Percentiles rank a stretch among this genome's conserved stretches.
Conservation (phyloP, 2,329 filamentous ascomycete genomes). For the Fusarium ambrosium region DNA sequence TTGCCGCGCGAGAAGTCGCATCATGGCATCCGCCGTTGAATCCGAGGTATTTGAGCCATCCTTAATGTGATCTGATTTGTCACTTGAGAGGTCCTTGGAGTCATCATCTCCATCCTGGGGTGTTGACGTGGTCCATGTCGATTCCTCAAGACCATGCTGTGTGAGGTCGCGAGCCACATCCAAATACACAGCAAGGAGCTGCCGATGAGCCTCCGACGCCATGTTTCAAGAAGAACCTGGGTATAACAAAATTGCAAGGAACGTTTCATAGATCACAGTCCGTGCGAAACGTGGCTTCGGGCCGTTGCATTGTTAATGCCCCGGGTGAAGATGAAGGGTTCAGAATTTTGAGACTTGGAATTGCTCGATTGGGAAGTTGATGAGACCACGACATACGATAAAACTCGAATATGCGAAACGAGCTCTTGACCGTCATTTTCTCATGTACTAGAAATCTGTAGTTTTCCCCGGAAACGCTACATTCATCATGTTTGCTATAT, state of each 20-base stretch:
- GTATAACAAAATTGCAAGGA: background rate
- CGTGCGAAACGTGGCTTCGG: background rate
- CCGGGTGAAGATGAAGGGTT: background rate
- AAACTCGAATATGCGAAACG: background rate
- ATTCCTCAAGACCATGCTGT: background rate
- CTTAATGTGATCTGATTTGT: background rate
- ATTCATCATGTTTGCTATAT: slow-evolving; percentile 3
- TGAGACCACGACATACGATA: slow-evolving; percentile 5
- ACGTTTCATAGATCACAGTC: background rate
- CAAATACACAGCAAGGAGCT: slow-evolving; percentile 45
- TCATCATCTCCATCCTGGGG: background rate
- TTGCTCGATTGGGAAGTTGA: slow-evolving; percentile 11
- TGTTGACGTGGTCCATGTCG: background rate
- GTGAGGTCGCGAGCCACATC: slow-evolving; percentile 39
- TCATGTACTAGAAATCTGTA: background rate
- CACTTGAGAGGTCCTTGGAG: background rate
- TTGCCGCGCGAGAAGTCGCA: slow-evolving; percentile 49
- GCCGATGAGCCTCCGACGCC: slow-evolving; percentile 30
- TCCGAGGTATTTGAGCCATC: slow-evolving; percentile 11
- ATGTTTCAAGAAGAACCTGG: slow-evolving; percentile 26
- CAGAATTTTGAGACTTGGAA: background rate
- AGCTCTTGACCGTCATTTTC: background rate
- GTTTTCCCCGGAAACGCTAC: background rate
- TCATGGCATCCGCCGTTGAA: slow-evolving; percentile 37
- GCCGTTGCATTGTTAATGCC: background rate